Base-by-base conservation (phyloP, 495 filamentous ascomycete species). In the Pyrenula massariospora region DNA sequence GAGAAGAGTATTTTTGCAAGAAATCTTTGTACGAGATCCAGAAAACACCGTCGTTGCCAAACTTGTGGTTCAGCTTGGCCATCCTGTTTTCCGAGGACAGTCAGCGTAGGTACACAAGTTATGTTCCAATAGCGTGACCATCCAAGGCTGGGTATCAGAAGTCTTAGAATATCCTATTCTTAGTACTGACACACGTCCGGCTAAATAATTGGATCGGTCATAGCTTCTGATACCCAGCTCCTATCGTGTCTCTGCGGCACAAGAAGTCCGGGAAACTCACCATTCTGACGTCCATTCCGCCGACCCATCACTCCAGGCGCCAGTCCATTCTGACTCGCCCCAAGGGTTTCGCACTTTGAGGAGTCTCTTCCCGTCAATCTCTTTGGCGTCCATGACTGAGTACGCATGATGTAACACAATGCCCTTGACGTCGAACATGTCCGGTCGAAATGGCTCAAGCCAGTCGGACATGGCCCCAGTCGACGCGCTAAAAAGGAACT, bases 221-320 rank as follows among this genome's bases (percentile, higher is more conserved):
- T n/a, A n/a, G n/a, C n/a, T n/a, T n/a, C n/a, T n/a, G n/a, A n/a
- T n/a, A n/a, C n/a, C n/a, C n/a, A n/a, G n/a, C n/a, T n/a, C n/a
- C n/a, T n/a, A n/a, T n/a, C n/a, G n/a, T n/a, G n/a, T n/a, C n/a
- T n/a, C n/a, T n/a, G n/a, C n/a, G n/a, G n/a, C n/a, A n/a, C n/a
- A n/a, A n/a, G n/a, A n/a, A n/a, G n/a, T n/a, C n/a, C n/a, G n/a
- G 31, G 15, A 42, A 15, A 42, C 31, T 42, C 15, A 42, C 88
- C 89, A 94, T 63, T 94, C 84, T 0, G 88, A 73, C 1, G 89
- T 96, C 88, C 92, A 96, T 68, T 96, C 84, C 62, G 91, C 88
- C 10, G 86, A 91, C 20, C 92, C 90, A 63, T 95, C 89, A 63
- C 85, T 87, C 87, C 90, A 94, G 2, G 88, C 70, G 3, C 87